phyloP scores from a whole-genome alignment of 441 rosid genomes.

The Populus trichocarpa region DNA sequence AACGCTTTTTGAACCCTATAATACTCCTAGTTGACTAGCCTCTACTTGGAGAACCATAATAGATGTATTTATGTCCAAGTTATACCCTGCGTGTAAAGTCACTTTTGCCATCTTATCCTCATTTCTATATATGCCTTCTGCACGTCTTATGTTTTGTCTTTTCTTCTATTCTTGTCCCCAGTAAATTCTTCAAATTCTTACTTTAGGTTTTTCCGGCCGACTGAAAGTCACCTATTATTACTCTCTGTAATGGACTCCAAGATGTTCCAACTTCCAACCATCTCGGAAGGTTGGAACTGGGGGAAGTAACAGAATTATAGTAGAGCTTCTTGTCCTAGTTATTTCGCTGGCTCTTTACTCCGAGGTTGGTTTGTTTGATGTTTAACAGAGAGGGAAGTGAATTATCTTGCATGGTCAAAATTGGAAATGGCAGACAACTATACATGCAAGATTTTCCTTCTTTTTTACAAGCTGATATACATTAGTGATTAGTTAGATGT shows the following conservation, averaged over 20 bases:
- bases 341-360: no score
- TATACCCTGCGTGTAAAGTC: constrained; percentile 10
- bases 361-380: no score
- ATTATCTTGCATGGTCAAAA: no score
- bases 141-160: neutral
- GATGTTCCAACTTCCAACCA: neutral
- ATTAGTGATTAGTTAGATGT: no score
- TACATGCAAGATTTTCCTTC: no score
- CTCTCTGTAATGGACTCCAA: neutral
- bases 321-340: no score
- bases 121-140: neutral
- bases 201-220: neutral
- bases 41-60: neutral
- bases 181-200: neutral
- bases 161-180: neutral
- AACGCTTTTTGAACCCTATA: constrained; percentile 65
- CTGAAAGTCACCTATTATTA: neutral
- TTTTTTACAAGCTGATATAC: no score
- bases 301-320: neutral
- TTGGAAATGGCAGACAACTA: no score
- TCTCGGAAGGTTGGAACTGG: neutral
- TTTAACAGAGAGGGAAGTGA: no score
- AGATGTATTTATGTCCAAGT: constrained; percentile 19
- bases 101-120: neutral
- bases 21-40: constrained; percentile 28